Evolutionary conservation across 208 protist genomes (phyloP), one percentile per base, ranked within the genome.

Genomic region (Acanthamoeba lenticulata): DNA sequence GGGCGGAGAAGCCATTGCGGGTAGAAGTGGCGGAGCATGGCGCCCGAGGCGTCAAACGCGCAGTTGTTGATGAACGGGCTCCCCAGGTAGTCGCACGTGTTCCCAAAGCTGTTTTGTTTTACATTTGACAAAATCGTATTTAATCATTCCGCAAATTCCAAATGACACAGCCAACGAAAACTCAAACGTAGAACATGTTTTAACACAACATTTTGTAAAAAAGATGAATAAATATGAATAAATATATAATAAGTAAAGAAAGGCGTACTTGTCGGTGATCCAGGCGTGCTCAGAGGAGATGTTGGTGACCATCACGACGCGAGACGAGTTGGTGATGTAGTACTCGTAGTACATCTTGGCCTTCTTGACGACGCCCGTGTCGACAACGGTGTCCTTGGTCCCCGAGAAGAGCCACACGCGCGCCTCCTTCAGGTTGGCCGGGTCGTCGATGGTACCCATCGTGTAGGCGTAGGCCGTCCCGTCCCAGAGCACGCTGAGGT

Each of bases 1-100:
- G 83, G 49, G 11, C 40, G 24, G 49, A 45, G 11, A 5, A 69
- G 44, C 9, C 17, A 11, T 21, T 45, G 34, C n/a, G 45, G 32
- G 13, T 90, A 90, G 83, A 90, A 44, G 52, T 90, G 83, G 1
- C 32, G 83, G 2, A 90, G 52, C 83, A 90, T 60, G 7, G 52
- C 49, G 15, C 44, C 49, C 19, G 49, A 40, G 4, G 52, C 83
- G 11, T 90, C 83, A 24, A 69, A 90, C 2, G n/a, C n/a, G 52
- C 83, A 90, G 49, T 90, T 90, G 52, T 90, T 60, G 83, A 90
- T 90, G 83, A 62, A 90, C 1, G 83, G 83, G 7, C 40, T 29
- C 5, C 83, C 83, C 32, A 90, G 38, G 11, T 60, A 47, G 21
- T 44, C 55, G 83, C 83, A 90, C 34, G 49, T 34, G 17, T 67